A percentile compares a stretch with the other conserved stretches of the same genome.
Evolutionary conservation across 768 basidiomycete species (phyloP).

Genomic region (Amanita rimosa): DNA sequence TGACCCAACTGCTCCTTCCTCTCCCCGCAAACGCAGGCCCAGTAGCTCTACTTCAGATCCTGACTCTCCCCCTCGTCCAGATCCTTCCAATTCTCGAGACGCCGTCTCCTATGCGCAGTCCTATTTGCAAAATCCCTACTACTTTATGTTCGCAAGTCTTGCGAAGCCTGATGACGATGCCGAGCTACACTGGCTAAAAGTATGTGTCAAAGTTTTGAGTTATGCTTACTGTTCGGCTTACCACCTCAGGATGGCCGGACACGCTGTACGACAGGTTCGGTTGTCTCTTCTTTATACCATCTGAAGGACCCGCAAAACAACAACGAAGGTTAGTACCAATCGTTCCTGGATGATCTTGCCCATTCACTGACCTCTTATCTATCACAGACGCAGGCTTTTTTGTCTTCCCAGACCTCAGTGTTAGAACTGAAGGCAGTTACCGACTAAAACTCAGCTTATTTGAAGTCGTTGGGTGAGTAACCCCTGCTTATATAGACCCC

Average conservation of each 20-base stretch:
- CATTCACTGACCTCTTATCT: slow-evolving; percentile 11
- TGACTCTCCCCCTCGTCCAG: slow-evolving; percentile 8
- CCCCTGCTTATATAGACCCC: not conserved
- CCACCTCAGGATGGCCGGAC: slow-evolving; percentile 69
- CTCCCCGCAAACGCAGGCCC: slow-evolving; percentile 5
- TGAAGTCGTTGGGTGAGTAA: slow-evolving; percentile 81
- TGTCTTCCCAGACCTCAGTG: slow-evolving; percentile 90
- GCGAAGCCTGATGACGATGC: slow-evolving; percentile 84
- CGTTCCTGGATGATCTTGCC: not conserved
- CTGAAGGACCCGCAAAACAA: slow-evolving; percentile 60
- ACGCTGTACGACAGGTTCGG: slow-evolving; percentile 82
- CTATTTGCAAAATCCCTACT: slow-evolving; percentile 86
- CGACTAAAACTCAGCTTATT: slow-evolving; percentile 63
- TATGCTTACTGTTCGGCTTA: slow-evolving; percentile 4
- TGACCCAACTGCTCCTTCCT: slow-evolving; percentile 33
- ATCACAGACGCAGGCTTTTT: slow-evolving; percentile 81
- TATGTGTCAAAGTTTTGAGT: slow-evolving; percentile 14
- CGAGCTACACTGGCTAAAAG: slow-evolving; percentile 78
- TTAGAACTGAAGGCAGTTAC: slow-evolving; percentile 88
- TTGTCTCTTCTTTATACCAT: slow-evolving; percentile 86
- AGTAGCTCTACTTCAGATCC: slow-evolving; percentile 12
- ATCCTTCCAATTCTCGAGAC: slow-evolving; percentile 9
- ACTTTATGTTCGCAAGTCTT: slow-evolving; percentile 90
- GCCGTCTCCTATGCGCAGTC: slow-evolving; percentile 32
- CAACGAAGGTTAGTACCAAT: slow-evolving; percentile 27